Evolutionary conservation across 1,284 basidiomycete genomes (phyloP), one percentile per base, ranked within the genome.

Genomic region (Schizophyllum commune): DNA sequence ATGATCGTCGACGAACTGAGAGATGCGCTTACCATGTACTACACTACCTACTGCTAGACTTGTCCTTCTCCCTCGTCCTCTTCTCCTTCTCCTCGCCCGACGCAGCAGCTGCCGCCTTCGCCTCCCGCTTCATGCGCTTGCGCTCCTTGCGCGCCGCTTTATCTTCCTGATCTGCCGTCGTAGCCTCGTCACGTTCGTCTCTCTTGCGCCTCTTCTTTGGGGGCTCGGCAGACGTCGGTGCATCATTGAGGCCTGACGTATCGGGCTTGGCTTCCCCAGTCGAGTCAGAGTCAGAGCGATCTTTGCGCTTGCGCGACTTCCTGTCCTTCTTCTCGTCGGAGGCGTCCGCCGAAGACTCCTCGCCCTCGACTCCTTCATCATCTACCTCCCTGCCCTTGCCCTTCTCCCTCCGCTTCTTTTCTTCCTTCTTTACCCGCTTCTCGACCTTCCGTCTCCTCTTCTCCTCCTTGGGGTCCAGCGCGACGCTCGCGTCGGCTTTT

Each of bases 341-440:
- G 51, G 58, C 33, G 54, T 15, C 21, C 61, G 53, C 4, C 5
- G n/a, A 34, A 13, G 15, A 15, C n/a, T 63, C 57, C 11, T 34
- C n/a, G n/a, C n/a, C 51, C 57, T 52, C 57, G 21, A n/a, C 53
- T 58, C 32, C 34, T 22, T 32, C 34, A 20, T 55, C 55, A 32
- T 64, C 61, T 39, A 64, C 65, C 56, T 63, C 59, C 58, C 69
- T 59, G 39, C 64, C 61, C 61, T 68, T 63, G 59, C 58, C 58
- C 51, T 63, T 64, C 15, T 58, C 51, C 52, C 64, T 61, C 51
- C 57, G 59, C 19, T 57, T 67, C 61, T 63, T 68, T 62, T 65
- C 64, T 60, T 63, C 62, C 59, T 66, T 66, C 56, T 62, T 63
- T 55, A 60, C 60, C 54, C 63, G 59, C 20, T 58, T 52, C 59